Percentiles rank a stretch among this genome's conserved stretches.
Evolutionary conservation across 345 rosid genomes (phyloP).

Genomic region (Lepidium didymum): DNA sequence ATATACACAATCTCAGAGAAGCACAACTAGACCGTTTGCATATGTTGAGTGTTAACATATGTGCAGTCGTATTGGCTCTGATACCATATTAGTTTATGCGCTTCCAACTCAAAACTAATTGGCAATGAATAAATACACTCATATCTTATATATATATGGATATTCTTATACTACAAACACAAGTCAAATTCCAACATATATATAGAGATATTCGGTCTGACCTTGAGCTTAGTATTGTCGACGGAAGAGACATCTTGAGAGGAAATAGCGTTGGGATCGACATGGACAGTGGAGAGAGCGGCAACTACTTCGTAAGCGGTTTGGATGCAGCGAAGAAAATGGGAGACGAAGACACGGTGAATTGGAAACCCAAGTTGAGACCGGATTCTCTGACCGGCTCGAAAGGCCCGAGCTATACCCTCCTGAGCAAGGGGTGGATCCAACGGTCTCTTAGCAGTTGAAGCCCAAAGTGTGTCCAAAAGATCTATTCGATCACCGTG

Average conservation of each 20-base stretch:
- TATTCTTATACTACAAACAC: neutral
- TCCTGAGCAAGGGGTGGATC: conserved; percentile 18
- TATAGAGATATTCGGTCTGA: neutral
- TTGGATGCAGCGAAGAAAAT: conserved; percentile 75
- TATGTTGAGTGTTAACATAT: too few species aligned
- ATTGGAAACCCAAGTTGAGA: too few species aligned
- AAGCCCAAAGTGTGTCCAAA: too few species aligned
- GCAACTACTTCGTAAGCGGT: conserved; percentile 56
- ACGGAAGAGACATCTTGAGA: conserved; percentile 28
- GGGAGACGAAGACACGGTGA: conserved; percentile 78
- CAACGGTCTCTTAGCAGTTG: too few species aligned
- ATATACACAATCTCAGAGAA: too few species aligned
- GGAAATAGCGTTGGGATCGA: conserved; percentile 27
- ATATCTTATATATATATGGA: neutral
- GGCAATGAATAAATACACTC: too few species aligned
- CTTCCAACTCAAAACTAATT: too few species aligned
- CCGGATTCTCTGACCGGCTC: conserved; percentile 41
- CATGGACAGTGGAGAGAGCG: conserved; percentile 43
- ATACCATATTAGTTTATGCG: too few species aligned
- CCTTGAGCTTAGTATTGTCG: conserved; percentile 65
- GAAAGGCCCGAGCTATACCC: conserved; percentile 48
- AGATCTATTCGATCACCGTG: too few species aligned
- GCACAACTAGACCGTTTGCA: too few species aligned
- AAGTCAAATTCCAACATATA: conserved; percentile 16
- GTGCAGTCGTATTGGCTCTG: too few species aligned